These are phyloP conservation scores for Cercospora canescens DNA, from an alignment of 2,329 filamentous ascomycete genomes.

Conservation along the genomic window DNA sequence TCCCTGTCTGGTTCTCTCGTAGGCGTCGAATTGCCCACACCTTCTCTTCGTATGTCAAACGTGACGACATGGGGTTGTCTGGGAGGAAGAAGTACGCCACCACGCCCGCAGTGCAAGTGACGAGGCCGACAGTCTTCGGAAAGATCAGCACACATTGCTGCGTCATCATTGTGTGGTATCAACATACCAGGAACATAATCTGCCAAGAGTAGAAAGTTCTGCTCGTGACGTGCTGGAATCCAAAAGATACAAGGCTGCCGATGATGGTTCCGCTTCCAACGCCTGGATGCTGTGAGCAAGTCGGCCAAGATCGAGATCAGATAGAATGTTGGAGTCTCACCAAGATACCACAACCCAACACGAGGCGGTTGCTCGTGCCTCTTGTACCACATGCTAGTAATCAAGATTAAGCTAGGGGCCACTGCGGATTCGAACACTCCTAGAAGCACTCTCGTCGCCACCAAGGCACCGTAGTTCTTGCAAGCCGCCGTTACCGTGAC, in stretches of 20 bases:
- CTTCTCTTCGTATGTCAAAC: constrained; percentile 52
- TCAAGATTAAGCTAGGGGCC: constrained; percentile 63
- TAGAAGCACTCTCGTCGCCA: constrained; percentile 57
- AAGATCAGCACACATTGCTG: too few relatives aligned
- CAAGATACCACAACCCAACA: constrained; percentile 61
- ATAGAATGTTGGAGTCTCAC: too few relatives aligned
- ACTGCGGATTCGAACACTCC: constrained; percentile 59
- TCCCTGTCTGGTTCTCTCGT: constrained; percentile 57
- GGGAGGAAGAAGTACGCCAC: constrained; percentile 45
- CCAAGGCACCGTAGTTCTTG: constrained; percentile 54
- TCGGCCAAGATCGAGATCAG: too few relatives aligned
- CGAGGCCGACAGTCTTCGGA: too few relatives aligned
- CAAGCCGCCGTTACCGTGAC: constrained; percentile 38
- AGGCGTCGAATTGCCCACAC: constrained; percentile 58
- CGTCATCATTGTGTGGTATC: too few relatives aligned
- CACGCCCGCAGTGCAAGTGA: constrained; percentile 60
- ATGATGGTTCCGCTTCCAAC: constrained; percentile 63
- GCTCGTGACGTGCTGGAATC: constrained; percentile 68
- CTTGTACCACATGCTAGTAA: constrained; percentile 62
- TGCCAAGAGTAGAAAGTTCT: constrained; percentile 57
- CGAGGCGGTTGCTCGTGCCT: constrained; percentile 61
- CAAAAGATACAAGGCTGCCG: constrained; percentile 59
- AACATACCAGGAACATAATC: too few relatives aligned
- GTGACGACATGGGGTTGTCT: constrained; percentile 54
- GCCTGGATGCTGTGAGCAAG: too few relatives aligned